Percentiles rank a stretch among this genome's conserved stretches.
phyloP scores from a whole-genome alignment of 352 stramenopile genomes.

The Aphanomyces cochlioides region DNA sequence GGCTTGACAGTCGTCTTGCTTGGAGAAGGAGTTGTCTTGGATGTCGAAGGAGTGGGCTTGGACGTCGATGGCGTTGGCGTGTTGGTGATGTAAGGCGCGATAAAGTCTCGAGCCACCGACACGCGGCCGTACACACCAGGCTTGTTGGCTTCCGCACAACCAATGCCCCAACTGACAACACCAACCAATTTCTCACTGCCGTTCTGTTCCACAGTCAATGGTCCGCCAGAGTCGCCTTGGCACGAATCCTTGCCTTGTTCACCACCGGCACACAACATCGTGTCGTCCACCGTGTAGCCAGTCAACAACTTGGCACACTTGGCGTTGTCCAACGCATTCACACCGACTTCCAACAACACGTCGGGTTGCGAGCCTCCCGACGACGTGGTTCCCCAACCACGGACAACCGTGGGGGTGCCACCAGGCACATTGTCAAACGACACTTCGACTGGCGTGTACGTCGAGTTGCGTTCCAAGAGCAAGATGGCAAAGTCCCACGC shows the following conservation, averaged over 20 bases:
- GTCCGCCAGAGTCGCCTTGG: slow-evolving; percentile 56
- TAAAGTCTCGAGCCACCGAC: slow-evolving; percentile 34
- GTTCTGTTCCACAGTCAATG: slow-evolving; percentile 34
- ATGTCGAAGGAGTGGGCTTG: not conserved
- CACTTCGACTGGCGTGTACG: slow-evolving; percentile 38
- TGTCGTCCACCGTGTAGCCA: slow-evolving; percentile 44
- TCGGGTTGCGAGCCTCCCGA: slow-evolving; percentile 33
- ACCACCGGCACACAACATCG: slow-evolving; percentile 60
- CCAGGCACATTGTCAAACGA: slow-evolving; percentile 39
- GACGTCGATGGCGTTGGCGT: not conserved
- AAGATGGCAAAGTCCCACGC: slow-evolving; percentile 44
- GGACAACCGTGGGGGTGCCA: slow-evolving; percentile 35
- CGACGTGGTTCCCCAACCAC: slow-evolving; percentile 40
- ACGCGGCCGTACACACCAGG: slow-evolving; percentile 45
- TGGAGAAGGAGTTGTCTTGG: not conserved
- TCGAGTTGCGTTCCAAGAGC: slow-evolving; percentile 38
- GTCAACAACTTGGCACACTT: slow-evolving; percentile 42
- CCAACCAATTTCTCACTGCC: slow-evolving; percentile 43
- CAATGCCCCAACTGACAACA: slow-evolving; percentile 59
- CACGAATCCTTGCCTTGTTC: slow-evolving; percentile 51
- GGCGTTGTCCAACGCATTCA: slow-evolving; percentile 42
- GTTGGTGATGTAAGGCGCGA: slow-evolving; percentile 33
- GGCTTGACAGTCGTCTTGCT: not conserved
- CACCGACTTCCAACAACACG: slow-evolving; percentile 40
- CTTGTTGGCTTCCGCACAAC: slow-evolving; percentile 47